These are phyloP conservation scores for button mushroom (Agaricus bisporus) DNA, from an alignment of 768 basidiomycete genomes.

Conservation along the genomic window DNA sequence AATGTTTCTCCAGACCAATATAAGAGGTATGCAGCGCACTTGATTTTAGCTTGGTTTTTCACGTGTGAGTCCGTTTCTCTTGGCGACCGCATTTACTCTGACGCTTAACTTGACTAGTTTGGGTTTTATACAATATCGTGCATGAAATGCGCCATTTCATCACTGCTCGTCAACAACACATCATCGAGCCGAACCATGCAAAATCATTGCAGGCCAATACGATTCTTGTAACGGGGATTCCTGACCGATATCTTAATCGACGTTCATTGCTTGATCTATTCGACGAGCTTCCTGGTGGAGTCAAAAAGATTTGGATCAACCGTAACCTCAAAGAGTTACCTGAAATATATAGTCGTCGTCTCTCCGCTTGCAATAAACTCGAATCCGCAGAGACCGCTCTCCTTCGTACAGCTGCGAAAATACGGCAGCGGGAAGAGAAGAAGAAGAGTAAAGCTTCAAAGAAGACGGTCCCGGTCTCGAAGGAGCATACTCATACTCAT, in stretches of 20 bases:
- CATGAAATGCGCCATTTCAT: slow-evolving; percentile 79
- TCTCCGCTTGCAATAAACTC: slow-evolving; percentile 69
- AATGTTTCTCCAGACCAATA: slow-evolving; percentile 53
- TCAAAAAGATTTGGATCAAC: slow-evolving; percentile 89
- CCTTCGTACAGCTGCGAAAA: slow-evolving; percentile 69
- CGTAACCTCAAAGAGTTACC: slow-evolving; percentile 85
- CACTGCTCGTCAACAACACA: slow-evolving; percentile 71
- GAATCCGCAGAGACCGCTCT: slow-evolving; percentile 82
- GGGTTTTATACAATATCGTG: slow-evolving; percentile 81
- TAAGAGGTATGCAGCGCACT: slow-evolving; percentile 67
- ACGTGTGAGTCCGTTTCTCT: slow-evolving; percentile 49
- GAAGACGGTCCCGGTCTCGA: slow-evolving; percentile 12
- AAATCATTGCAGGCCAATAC: slow-evolving; percentile 84
- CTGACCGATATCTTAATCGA: slow-evolving; percentile 69
- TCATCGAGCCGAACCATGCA: slow-evolving; percentile 69
- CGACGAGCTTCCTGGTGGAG: slow-evolving; percentile 83
- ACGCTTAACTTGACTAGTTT: slow-evolving; percentile 39
- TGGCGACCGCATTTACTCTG: background rate
- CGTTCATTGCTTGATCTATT: slow-evolving; percentile 62
- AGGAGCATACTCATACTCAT: slow-evolving; percentile 16
- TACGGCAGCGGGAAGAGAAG: slow-evolving; percentile 48
- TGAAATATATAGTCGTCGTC: slow-evolving; percentile 70
- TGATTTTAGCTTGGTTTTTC: slow-evolving; percentile 70
- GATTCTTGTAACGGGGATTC: slow-evolving; percentile 86
- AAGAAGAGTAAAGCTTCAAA: slow-evolving; percentile 22